These are phyloP conservation scores for Suillus alpinus DNA, from an alignment of 768 basidiomycete species.

Conservation along the genomic window DNA sequence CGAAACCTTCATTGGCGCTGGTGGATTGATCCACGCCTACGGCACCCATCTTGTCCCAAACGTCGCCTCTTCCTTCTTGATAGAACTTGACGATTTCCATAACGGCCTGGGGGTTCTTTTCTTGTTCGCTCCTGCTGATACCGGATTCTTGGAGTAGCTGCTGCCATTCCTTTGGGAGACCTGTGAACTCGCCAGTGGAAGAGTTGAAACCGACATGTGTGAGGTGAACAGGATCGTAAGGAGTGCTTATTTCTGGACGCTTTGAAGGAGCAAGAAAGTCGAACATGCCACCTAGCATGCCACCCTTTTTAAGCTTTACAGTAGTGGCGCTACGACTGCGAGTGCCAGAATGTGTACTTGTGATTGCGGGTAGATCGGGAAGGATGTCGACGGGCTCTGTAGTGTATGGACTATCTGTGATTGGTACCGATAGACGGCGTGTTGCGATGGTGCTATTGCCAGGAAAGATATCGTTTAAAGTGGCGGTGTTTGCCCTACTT, in stretches of 20 bases:
- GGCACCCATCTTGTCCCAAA: conserved; percentile 83
- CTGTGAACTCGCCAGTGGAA: conserved; percentile 97
- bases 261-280: conserved; percentile 69
- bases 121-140: conserved; percentile 91
- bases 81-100: conserved; percentile 99
- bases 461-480: conserved; percentile 70
- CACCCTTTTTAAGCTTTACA: conserved; percentile 50
- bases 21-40: conserved; percentile 33
- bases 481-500: conserved; percentile 82
- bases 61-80: conserved; percentile 79
- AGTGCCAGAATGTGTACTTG: conserved; percentile 20
- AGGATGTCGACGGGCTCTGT: conserved; percentile 21
- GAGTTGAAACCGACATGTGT: conserved; percentile 99
- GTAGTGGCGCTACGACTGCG: conserved; percentile 44
- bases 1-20: conserved; percentile 47
- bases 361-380: conserved; percentile 16
- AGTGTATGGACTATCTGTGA: conserved; percentile 21
- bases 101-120: conserved; percentile 96
- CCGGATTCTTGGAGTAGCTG: conserved; percentile 94
- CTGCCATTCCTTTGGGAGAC: conserved; percentile 98
- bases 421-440: conserved; percentile 54
- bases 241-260: conserved; percentile 86
- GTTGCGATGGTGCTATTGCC: conserved; percentile 37
- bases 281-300: conserved; percentile 61
- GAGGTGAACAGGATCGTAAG: conserved; percentile 98